Conservation (phyloP, 2,329 filamentous ascomycete genomes). For the Fusarium drepaniforme region DNA sequence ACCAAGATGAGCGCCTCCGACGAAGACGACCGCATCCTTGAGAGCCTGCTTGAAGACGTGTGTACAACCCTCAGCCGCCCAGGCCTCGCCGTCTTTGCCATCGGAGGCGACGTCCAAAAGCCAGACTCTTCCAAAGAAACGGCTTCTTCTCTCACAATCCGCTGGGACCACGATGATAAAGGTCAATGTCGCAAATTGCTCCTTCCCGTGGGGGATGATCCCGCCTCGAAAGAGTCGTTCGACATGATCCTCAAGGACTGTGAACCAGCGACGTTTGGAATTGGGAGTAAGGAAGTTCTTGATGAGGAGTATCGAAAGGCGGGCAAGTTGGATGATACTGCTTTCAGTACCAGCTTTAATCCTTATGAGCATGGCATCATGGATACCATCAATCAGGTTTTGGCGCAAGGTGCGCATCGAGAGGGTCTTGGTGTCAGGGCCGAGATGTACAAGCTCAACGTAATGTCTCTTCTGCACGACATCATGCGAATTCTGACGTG, state of each 20-base stretch:
- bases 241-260: not conserved
- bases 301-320: not conserved
- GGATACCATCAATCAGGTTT: not conserved
- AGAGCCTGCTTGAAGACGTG: not conserved
- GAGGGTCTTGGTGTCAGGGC: conserved; percentile 35
- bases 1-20: not conserved
- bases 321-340: not conserved
- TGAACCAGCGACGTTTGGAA: not conserved
- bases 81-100: conserved; percentile 20
- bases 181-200: not conserved
- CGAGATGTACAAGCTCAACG: not conserved
- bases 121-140: not conserved
- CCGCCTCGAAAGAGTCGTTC: not conserved
- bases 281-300: not conserved
- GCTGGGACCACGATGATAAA: not conserved
- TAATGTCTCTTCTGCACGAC: not conserved
- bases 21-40: accelerated
- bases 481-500: not conserved
- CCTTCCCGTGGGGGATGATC: not conserved
- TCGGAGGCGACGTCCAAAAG: conserved; percentile 3
- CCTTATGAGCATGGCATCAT: not conserved
- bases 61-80: not conserved
- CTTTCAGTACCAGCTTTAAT: not conserved
- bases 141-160: not conserved
- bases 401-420: conserved; percentile 29